Conservation (phyloP, 2,329 filamentous ascomycete genomes). For the Penicillium sp. region DNA sequence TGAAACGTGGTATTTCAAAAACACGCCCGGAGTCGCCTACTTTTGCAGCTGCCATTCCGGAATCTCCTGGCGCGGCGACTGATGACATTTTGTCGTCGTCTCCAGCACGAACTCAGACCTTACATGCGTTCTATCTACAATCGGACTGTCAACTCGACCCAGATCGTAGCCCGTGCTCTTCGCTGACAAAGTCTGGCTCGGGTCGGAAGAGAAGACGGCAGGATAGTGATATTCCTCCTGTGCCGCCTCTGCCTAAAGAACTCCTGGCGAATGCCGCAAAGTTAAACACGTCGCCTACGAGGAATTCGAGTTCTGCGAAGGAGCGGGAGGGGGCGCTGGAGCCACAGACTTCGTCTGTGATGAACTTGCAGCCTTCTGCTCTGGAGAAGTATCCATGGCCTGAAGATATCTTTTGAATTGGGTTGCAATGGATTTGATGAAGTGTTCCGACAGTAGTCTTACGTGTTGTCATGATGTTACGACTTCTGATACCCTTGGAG, state of each 20-base stretch:
- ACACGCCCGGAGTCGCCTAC: slow-evolving; percentile 26
- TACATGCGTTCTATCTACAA: slow-evolving; percentile 28
- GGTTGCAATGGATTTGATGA: background rate
- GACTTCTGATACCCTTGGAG: slow-evolving; percentile 29
- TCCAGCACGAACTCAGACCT: slow-evolving; percentile 15
- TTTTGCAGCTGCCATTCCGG: background rate
- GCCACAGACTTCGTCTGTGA: slow-evolving; percentile 9
- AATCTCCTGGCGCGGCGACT: slow-evolving; percentile 3
- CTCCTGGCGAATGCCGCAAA: slow-evolving; percentile 36
- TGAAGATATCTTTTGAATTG: slow-evolving; percentile 47
- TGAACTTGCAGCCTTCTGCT: slow-evolving; percentile 14
- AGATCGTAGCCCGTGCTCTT: slow-evolving; percentile 24
- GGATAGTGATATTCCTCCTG: slow-evolving; percentile 44
- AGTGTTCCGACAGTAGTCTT: slow-evolving; percentile 4
- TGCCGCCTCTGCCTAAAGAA: slow-evolving; percentile 45
- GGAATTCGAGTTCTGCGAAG: slow-evolving; percentile 19
- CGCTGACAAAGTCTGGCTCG: slow-evolving; percentile 25
- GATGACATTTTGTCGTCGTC: slow-evolving; percentile 21
- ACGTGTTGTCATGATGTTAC: slow-evolving; percentile 27
- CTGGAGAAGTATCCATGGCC: slow-evolving; percentile 48
- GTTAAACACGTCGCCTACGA: slow-evolving; percentile 31
- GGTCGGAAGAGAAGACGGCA: slow-evolving; percentile 18
- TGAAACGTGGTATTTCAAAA: slow-evolving; percentile 28
- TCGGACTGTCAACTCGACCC: slow-evolving; percentile 28
- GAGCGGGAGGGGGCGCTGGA: slow-evolving; percentile 9